Evolutionary conservation across 2,329 filamentous ascomycete species (phyloP).

Genomic region (Trichothecium roseum): DNA sequence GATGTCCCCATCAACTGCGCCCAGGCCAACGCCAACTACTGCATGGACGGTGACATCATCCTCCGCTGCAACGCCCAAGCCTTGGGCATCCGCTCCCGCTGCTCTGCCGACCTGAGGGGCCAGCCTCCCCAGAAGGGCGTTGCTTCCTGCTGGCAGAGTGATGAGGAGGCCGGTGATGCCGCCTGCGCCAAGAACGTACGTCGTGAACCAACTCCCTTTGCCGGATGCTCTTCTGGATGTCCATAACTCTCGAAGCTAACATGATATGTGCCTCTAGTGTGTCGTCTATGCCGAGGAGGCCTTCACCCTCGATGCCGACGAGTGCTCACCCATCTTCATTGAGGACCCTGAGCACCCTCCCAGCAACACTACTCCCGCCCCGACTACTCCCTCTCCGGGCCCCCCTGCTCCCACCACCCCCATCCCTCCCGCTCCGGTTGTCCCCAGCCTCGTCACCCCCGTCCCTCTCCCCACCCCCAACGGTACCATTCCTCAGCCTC

Average conservation of each 20-base stretch:
- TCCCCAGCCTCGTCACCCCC: no score
- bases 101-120: slow-evolving; percentile 32
- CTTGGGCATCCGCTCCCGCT: slow-evolving; percentile 29
- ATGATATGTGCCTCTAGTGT: slow-evolving; percentile 16
- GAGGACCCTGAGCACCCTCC: slow-evolving; percentile 3
- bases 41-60: slow-evolving; percentile 34
- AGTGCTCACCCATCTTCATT: slow-evolving; percentile 21
- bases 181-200: slow-evolving; percentile 36
- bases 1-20: slow-evolving; percentile 24
- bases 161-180: slow-evolving; percentile 27
- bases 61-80: slow-evolving; percentile 29
- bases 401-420: no score
- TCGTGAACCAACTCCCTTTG: slow-evolving; percentile 3
- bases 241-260: slow-evolving; percentile 3
- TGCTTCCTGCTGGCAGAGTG: slow-evolving; percentile 30
- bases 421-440: no score
- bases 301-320: slow-evolving; percentile 24
- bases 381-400: not conserved
- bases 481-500: no score
- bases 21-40: slow-evolving; percentile 30
- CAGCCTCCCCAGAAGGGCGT: slow-evolving; percentile 26
- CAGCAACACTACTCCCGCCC: not conserved
- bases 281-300: slow-evolving; percentile 29
- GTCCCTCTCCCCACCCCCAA: no score
- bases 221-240: no score